Conservation (phyloP, 345 rosid genomes). For the Syzygium grande region DNA sequence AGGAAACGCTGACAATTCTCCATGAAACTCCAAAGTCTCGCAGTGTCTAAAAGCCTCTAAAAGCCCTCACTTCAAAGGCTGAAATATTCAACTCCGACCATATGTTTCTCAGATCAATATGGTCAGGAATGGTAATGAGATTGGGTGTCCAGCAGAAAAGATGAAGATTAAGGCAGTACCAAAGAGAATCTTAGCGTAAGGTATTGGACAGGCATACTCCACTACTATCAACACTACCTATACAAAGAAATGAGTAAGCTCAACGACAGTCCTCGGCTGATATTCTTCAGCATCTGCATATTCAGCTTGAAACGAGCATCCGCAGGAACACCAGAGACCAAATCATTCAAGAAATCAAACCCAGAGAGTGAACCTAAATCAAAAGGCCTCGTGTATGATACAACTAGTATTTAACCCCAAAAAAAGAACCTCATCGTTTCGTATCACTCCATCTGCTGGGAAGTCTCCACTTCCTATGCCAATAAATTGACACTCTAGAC, state of each 20-base stretch:
- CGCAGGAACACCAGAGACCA: background rate
- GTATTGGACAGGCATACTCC: background rate
- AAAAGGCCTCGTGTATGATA: background rate
- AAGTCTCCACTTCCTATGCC: constrained; percentile 90
- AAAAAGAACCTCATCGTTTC: background rate
- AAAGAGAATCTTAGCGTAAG: background rate
- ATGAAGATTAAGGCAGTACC: background rate
- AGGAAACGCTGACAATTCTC: background rate
- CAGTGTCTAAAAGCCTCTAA: background rate
- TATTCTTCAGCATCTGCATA: background rate
- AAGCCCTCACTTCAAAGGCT: background rate
- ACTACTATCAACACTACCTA: constrained; percentile 11
- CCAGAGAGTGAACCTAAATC: background rate
- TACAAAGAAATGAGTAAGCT: background rate
- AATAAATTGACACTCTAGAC: constrained; percentile 86
- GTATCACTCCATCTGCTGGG: constrained; percentile 34
- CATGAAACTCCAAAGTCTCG: background rate
- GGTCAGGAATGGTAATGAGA: background rate
- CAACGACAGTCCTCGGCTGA: background rate
- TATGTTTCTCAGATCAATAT: background rate
- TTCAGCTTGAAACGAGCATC: background rate
- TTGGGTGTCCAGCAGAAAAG: constrained; percentile 1
- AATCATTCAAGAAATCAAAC: background rate
- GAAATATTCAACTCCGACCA: background rate
- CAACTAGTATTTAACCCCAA: background rate